Conservation (phyloP, 2,329 filamentous ascomycete genomes). For the Aureobasidium sp. region DNA sequence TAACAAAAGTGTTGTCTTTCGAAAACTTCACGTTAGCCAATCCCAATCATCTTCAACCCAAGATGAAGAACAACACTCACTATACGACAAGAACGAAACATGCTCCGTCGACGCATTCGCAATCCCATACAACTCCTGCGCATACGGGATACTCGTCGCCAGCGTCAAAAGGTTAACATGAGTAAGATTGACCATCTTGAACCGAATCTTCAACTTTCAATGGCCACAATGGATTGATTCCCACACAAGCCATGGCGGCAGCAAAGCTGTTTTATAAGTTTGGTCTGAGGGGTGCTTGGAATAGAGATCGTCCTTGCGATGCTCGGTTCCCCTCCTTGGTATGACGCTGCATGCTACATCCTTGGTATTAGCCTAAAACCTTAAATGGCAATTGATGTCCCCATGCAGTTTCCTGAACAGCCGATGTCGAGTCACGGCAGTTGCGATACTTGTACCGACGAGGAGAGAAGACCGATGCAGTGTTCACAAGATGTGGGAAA, state of each 20-base stretch:
- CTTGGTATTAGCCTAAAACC: background rate
- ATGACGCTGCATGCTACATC: background rate
- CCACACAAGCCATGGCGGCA: background rate
- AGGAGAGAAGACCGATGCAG: background rate
- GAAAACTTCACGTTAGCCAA: constrained; percentile 23
- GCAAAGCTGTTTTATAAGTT: background rate
- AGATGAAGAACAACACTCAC: constrained; percentile 20
- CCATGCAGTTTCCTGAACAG: background rate
- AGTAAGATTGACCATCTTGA: constrained; percentile 30
- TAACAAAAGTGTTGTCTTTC: constrained; percentile 26
- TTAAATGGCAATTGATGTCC: background rate
- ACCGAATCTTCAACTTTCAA: too few species aligned
- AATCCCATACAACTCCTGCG: constrained; percentile 20
- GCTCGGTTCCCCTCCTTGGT: background rate
- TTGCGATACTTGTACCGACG: background rate
- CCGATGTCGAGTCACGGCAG: background rate
- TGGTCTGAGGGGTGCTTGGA: background rate
- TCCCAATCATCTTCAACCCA: background rate
- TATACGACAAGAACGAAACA: constrained; percentile 20
- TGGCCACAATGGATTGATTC: too few species aligned
- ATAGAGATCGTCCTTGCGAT: background rate
- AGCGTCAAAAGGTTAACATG: constrained; percentile 27
- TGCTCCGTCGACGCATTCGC: background rate
- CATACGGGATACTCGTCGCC: constrained; percentile 28
- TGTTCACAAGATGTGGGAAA: background rate